Conservation (phyloP, 768 basidiomycete genomes). For the Coprinopsis cinerea region DNA sequence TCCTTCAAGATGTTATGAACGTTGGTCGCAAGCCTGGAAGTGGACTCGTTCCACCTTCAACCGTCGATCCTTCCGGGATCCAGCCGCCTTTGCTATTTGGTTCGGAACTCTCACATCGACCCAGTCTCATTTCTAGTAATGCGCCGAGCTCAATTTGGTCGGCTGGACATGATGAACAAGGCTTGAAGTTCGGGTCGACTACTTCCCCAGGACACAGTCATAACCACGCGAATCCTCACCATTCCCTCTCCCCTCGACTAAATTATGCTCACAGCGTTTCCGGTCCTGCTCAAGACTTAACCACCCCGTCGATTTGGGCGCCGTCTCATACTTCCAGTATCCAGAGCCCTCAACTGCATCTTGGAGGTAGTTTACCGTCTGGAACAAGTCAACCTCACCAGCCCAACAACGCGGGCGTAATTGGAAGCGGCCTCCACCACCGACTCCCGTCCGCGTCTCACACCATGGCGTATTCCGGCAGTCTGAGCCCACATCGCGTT, state of each 20-base stretch:
- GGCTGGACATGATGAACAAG: slow-evolving; percentile 44
- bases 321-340: background rate
- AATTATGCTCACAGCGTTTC: slow-evolving; percentile 14
- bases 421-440: slow-evolving; percentile 15
- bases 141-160: slow-evolving; percentile 60
- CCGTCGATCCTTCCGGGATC: slow-evolving; percentile 26
- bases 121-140: no score
- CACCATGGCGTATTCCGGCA: background rate
- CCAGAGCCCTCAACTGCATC: background rate
- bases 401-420: no score
- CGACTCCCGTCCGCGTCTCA: slow-evolving; percentile 23
- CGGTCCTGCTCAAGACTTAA: slow-evolving; percentile 4
- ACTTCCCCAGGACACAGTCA: slow-evolving; percentile 13
- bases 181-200: slow-evolving; percentile 29
- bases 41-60: slow-evolving; percentile 13
- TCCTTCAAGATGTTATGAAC: slow-evolving; percentile 51
- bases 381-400: slow-evolving; percentile 10
- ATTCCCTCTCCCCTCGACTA: no score
- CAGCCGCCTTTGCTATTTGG: slow-evolving; percentile 48
- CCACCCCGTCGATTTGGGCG: slow-evolving; percentile 13
- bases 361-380: background rate
- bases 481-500: background rate
- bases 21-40: slow-evolving; percentile 21
- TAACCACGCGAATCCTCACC: no score
- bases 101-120: slow-evolving; percentile 37